phyloP scores from a whole-genome alignment of 2,329 filamentous ascomycete species.

The Aspergillus hortae region DNA sequence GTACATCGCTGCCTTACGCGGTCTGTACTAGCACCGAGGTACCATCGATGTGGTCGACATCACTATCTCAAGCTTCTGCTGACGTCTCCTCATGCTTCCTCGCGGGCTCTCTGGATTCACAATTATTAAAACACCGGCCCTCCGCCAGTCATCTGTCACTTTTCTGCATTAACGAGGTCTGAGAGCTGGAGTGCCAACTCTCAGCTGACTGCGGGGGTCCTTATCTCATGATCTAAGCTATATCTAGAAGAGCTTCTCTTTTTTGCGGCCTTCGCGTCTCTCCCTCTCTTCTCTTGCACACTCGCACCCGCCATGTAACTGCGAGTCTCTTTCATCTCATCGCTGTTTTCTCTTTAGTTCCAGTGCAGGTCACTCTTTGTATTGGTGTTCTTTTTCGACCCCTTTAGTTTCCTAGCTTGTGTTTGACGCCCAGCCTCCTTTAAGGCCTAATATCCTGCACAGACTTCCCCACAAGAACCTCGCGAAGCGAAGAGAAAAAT shows the following conservation, averaged over 20 bases:
- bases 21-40: not conserved
- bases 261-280: not conserved
- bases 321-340: not conserved
- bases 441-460: not conserved
- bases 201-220: slow-evolving; percentile 20
- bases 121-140: not conserved
- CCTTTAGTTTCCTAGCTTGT: slow-evolving; percentile 9
- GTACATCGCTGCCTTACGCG: not conserved
- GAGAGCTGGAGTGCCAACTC: slow-evolving; percentile 2
- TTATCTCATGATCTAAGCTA: slow-evolving; percentile 19
- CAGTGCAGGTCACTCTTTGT: slow-evolving; percentile 16
- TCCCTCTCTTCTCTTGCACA: slow-evolving; percentile 1
- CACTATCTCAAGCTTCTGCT: not conserved
- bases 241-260: slow-evolving; percentile 2
- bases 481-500: not conserved
- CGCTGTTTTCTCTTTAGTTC: slow-evolving; percentile 9
- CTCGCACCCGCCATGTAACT: slow-evolving; percentile 10
- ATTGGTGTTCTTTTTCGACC: slow-evolving; percentile 5
- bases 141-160: not conserved
- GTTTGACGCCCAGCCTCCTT: slow-evolving; percentile 4
- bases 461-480: no score
- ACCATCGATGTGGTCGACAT: not conserved
- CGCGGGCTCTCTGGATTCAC: not conserved
- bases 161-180: not conserved
- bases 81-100: not conserved